Percentiles rank a stretch among this genome's conserved stretches.
phyloP scores from a whole-genome alignment of 306 rosid genomes.

The Purshia tridentata region DNA sequence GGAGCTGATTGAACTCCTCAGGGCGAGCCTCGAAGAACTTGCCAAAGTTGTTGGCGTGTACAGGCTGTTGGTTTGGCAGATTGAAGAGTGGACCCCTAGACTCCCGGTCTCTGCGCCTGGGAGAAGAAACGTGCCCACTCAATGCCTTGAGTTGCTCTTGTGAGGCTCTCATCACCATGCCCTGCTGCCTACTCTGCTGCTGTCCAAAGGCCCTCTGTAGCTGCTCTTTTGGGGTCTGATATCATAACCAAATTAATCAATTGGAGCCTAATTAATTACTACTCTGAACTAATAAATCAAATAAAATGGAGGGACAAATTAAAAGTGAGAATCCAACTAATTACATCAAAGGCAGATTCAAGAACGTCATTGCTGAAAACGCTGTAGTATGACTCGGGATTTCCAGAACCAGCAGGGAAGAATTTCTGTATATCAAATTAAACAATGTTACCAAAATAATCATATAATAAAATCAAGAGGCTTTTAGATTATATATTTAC shows the following conservation, averaged over 20 bases:
- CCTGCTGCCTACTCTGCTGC: neutral
- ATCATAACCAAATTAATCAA: neutral
- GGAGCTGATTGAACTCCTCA: conserved; percentile 33
- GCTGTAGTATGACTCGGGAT: neutral
- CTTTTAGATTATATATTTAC: no score
- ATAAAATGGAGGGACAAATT: neutral
- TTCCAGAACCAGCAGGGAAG: neutral
- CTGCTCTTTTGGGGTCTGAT: conserved; percentile 33
- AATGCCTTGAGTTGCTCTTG: conserved; percentile 20
- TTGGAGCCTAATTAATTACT: neutral
- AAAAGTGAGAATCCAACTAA: neutral
- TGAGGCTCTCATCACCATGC: no score
- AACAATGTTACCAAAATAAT: no score
- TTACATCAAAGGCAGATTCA: neutral
- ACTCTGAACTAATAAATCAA: no score
- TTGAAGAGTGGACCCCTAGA: conserved; percentile 30
- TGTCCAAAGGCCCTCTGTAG: conserved; percentile 24
- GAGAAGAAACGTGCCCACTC: conserved; percentile 36
- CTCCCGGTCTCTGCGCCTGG: conserved; percentile 4
- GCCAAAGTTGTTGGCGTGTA: conserved; percentile 34
- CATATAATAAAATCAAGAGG: no score
- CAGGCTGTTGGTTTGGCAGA: conserved; percentile 18
- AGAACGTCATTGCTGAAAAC: neutral
- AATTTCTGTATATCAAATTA: neutral
- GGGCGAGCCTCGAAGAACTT: conserved; percentile 42